These are phyloP conservation scores for Friedmanniomyces endolithicus DNA, from an alignment of 495 filamentous ascomycete genomes.

Conservation along the genomic window DNA sequence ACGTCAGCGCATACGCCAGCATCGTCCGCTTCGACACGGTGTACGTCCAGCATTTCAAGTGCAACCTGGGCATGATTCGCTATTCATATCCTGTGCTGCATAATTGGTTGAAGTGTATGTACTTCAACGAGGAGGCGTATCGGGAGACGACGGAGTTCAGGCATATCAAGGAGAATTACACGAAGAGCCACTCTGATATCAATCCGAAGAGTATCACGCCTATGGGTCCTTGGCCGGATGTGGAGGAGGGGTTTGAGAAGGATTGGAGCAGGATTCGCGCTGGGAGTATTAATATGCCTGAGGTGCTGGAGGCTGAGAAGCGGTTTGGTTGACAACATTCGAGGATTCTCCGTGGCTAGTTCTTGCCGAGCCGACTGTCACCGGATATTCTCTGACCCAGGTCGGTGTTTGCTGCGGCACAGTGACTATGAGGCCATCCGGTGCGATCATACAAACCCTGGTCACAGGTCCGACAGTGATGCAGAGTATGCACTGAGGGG, in stretches of 20 bases:
- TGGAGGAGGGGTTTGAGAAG: slow-evolving; percentile 31
- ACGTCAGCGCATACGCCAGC: slow-evolving; percentile 40
- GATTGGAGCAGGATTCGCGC: slow-evolving; percentile 30
- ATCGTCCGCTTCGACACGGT: slow-evolving; percentile 34
- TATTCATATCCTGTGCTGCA: slow-evolving; percentile 40
- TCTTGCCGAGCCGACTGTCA: too few species aligned
- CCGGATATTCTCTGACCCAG: too few species aligned
- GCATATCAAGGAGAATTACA: slow-evolving; percentile 51
- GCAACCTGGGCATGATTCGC: slow-evolving; percentile 42
- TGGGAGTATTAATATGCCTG: slow-evolving; percentile 28
- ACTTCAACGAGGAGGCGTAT: slow-evolving; percentile 37
- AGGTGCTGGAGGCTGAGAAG: slow-evolving; percentile 27
- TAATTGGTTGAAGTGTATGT: slow-evolving; percentile 42
- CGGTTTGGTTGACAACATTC: slow-evolving; percentile 1
- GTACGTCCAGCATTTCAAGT: slow-evolving; percentile 48
- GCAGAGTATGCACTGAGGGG: too few species aligned
- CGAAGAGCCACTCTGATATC: slow-evolving; percentile 37
- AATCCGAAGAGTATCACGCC: slow-evolving; percentile 32
- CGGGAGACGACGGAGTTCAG: slow-evolving; percentile 29
- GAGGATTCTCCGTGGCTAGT: background rate
- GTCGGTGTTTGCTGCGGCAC: background rate
- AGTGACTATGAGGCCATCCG: background rate
- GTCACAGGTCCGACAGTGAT: too few species aligned
- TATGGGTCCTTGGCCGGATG: slow-evolving; percentile 29
- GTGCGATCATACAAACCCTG: background rate